Evolutionary conservation across 495 filamentous ascomycete genomes (phyloP).

Genomic region (Apodospora peruviana): DNA sequence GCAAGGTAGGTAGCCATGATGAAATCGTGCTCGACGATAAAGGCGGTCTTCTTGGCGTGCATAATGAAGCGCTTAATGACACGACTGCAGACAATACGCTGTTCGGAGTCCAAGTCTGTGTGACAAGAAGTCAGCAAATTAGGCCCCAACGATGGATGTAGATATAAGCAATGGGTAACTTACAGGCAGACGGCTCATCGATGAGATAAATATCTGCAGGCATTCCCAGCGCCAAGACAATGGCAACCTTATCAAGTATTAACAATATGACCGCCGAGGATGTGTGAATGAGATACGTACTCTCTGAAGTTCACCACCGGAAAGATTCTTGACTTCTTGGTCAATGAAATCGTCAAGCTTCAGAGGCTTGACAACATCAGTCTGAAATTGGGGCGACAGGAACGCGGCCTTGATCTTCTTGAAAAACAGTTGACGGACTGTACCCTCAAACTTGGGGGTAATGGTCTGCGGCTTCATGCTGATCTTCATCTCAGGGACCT

Average conservation of each 20-base stretch:
- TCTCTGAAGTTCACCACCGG: slow-evolving; percentile 97
- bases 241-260: slow-evolving; percentile 60
- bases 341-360: slow-evolving; percentile 99
- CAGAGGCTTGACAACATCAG: slow-evolving; percentile 97
- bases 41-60: slow-evolving; percentile 99
- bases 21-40: slow-evolving; percentile 99
- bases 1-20: slow-evolving; percentile 98
- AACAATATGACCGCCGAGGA: background rate
- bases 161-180: background rate
- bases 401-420: slow-evolving; percentile 93
- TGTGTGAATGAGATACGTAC: slow-evolving; percentile 8
- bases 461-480: slow-evolving; percentile 99
- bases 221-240: slow-evolving; percentile 87
- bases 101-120: slow-evolving; percentile 81
- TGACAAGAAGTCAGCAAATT: slow-evolving; percentile 1
- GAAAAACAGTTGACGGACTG: slow-evolving; percentile 74
- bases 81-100: slow-evolving; percentile 92
- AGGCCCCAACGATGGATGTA: background rate
- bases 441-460: slow-evolving; percentile 93
- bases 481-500: slow-evolving; percentile 89
- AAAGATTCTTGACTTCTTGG: slow-evolving; percentile 97
- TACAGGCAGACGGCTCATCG: slow-evolving; percentile 58
- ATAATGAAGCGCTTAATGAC: slow-evolving; percentile 99
- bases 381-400: slow-evolving; percentile 95
- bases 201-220: slow-evolving; percentile 99